Evolutionary conservation across 2,329 filamentous ascomycete species (phyloP).

Genomic region (Apiospora aurea): DNA sequence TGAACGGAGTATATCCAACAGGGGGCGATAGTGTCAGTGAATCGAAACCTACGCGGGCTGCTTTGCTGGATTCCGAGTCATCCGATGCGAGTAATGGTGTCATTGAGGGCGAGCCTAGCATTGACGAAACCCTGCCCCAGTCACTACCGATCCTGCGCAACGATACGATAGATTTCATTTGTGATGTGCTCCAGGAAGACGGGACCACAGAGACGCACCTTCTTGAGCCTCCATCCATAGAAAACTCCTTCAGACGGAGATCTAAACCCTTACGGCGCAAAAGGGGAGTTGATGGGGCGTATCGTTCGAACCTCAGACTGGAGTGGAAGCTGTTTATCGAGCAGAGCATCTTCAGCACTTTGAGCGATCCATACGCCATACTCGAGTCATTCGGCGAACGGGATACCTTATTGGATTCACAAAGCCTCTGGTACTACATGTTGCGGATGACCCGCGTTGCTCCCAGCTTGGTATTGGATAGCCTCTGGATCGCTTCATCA

Average conservation of each 20-base stretch:
- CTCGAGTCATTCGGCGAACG: slow-evolving; percentile 64
- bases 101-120: slow-evolving; percentile 32
- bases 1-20: background rate
- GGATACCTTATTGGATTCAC: slow-evolving; percentile 63
- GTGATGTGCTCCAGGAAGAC: slow-evolving; percentile 66
- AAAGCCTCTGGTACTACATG: slow-evolving; percentile 69
- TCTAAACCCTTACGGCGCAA: slow-evolving; percentile 39
- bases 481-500: slow-evolving; percentile 68
- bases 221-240: slow-evolving; percentile 49
- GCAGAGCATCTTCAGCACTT: slow-evolving; percentile 69
- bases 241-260: slow-evolving; percentile 39
- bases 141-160: slow-evolving; percentile 61
- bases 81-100: slow-evolving; percentile 29
- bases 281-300: slow-evolving; percentile 34
- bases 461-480: slow-evolving; percentile 67
- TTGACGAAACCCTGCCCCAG: slow-evolving; percentile 59
- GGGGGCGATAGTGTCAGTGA: background rate
- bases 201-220: slow-evolving; percentile 58
- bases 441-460: slow-evolving; percentile 63
- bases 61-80: slow-evolving; percentile 24
- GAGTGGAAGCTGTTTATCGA: slow-evolving; percentile 69
- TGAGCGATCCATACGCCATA: slow-evolving; percentile 63
- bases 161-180: slow-evolving; percentile 66
- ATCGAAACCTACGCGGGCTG: background rate
- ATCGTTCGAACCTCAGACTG: slow-evolving; percentile 42